These are phyloP conservation scores for Acrasis kona DNA, from an alignment of 78 protist genomes.

Conservation along the genomic window DNA sequence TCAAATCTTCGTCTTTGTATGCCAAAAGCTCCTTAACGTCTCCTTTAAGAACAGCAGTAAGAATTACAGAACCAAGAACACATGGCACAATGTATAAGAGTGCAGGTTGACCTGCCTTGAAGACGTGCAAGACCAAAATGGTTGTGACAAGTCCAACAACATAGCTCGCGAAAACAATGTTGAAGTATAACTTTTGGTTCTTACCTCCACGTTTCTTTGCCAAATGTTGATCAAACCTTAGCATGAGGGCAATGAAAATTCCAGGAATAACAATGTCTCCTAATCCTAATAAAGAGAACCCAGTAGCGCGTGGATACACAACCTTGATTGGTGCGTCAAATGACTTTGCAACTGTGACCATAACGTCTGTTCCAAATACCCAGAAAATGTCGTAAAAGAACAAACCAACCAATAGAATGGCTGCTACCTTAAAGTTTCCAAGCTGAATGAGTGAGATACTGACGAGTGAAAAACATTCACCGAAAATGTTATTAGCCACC, in stretches of 20 bases:
- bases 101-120: conserved; percentile 88
- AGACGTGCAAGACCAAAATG: conserved; percentile 70
- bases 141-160: conserved; percentile 62
- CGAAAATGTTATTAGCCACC: conserved; percentile 78
- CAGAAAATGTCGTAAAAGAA: conserved; percentile 90
- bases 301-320: conserved; percentile 61
- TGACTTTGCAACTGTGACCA: conserved; percentile 85
- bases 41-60: conserved; percentile 6
- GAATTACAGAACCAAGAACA: not conserved
- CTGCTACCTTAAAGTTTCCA: conserved; percentile 29
- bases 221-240: conserved; percentile 54
- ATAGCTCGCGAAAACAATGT: conserved; percentile 38
- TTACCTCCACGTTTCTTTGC: not conserved
- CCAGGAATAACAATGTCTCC: conserved; percentile 95
- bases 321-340: conserved; percentile 89
- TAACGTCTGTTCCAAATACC: conserved; percentile 88
- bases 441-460: conserved; percentile 30
- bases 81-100: conserved; percentile 77
- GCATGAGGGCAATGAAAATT: conserved; percentile 62
- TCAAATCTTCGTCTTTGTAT: not conserved
- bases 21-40: not conserved
- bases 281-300: conserved; percentile 85
- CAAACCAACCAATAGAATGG: conserved; percentile 40
- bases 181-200: conserved; percentile 36
- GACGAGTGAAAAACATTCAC: conserved; percentile 43